Base-by-base conservation (phyloP, 768 basidiomycete genomes). In the Chalciporus chontae region DNA sequence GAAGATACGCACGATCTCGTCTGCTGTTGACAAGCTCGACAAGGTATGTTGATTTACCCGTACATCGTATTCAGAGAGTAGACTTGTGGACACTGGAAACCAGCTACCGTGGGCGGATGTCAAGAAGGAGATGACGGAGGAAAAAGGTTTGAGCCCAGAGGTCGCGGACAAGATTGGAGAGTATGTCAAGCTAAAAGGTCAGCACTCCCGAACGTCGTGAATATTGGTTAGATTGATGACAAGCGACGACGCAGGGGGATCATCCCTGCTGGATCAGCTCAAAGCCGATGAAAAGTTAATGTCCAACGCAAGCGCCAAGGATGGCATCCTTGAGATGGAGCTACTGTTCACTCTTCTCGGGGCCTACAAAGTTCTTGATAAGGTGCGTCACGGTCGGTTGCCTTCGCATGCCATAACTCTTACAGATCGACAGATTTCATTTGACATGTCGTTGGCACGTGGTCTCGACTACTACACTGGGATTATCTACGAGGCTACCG, bases 391-490 rank as follows among this genome's bases (percentile, higher is more conserved):
- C 19, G n/a, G 29, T 36, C 40, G 23, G 15, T 14, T 11, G 32
- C 18, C 7, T 34, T 19, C 13, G 29, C 14, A 26, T 27, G 34
- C 2, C 29, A 23, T 11, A 8, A 23, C 21, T 43, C 27, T 50
- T n/a, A 55, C 27, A 21, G 0, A 24, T 41, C 3, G 9, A 45
- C 55, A 94, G 90, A 80, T 99, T 60, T 94, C 91, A 3, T 97
- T 99, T 64, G 95, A 99, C 69, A 79, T 98, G 56, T 96, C 94
- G 2, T 82, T 99, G 13, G 95, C 95, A n/a, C 87, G 95, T 27
- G 95, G 95, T 34, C 79, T 98, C 18, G 96, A 98, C 68, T 98
- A 99, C 70, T 98, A 99, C 71, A 99, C 95, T 2, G 96, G 96
- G 15, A 85, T 99, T 61, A 98, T 98, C 66, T 98, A 95, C 70